phyloP scores from a whole-genome alignment of 768 basidiomycete genomes.

The Rhodosporidiobolus sp. region DNA sequence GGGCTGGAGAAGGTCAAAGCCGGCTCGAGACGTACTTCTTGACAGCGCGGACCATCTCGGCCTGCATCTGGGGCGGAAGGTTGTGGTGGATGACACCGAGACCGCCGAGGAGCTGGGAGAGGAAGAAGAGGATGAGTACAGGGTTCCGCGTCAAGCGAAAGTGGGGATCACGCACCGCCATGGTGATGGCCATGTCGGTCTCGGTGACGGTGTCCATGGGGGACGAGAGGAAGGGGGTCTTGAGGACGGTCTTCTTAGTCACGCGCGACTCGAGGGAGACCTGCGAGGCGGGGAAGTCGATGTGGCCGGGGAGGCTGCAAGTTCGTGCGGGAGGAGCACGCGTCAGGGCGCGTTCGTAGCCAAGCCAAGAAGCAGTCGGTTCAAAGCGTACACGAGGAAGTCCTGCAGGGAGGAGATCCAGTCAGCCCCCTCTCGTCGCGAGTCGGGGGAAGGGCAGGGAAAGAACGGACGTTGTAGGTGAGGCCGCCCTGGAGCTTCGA shows the following conservation, averaged over 20 bases:
- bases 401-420: background rate
- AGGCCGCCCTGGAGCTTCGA: constrained; percentile 80
- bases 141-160: background rate
- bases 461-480: constrained; percentile 77
- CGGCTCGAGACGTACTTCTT: constrained; percentile 53
- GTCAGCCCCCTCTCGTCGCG: background rate
- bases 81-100: constrained; percentile 99
- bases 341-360: background rate
- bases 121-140: background rate
- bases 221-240: constrained; percentile 93
- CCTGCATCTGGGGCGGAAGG: constrained; percentile 80
- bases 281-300: constrained; percentile 79
- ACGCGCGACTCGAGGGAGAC: constrained; percentile 80
- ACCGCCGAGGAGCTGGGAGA: constrained; percentile 74
- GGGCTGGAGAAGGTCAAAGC: too few relatives aligned
- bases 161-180: constrained; percentile 68
- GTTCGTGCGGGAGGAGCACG: background rate
- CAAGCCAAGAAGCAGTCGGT: background rate
- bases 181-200: constrained; percentile 83
- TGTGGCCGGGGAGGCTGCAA: constrained; percentile 78
- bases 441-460: background rate
- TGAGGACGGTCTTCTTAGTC: constrained; percentile 75
- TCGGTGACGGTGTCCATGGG: constrained; percentile 99
- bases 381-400: constrained; percentile 26
- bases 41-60: constrained; percentile 94